Conservation (phyloP, 768 basidiomycete genomes). For the Guyanaporus albipodus region DNA sequence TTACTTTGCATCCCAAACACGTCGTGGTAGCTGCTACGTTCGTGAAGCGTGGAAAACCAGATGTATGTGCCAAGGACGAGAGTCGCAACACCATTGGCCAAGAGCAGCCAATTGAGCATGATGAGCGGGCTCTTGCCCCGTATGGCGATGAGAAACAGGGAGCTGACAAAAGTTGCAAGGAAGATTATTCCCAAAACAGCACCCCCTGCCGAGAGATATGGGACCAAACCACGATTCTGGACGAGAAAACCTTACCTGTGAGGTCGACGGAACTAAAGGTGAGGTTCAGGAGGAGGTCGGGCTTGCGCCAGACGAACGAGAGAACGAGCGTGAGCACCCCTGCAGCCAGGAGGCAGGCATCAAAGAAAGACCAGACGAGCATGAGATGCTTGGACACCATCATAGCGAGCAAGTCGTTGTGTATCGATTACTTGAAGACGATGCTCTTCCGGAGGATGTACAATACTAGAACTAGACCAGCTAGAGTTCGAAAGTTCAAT, state of each 20-base stretch:
- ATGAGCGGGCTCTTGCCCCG: constrained; percentile 67
- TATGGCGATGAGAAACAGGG: constrained; percentile 67
- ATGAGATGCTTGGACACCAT: constrained; percentile 76
- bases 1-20: constrained; percentile 49
- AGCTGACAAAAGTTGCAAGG: constrained; percentile 63
- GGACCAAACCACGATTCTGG: not conserved
- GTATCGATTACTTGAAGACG: constrained; percentile 12
- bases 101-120: constrained; percentile 70
- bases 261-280: constrained; percentile 57
- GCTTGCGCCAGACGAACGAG: constrained; percentile 66
- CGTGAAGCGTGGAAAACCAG: constrained; percentile 79
- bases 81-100: constrained; percentile 58
- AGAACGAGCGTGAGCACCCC: constrained; percentile 62
- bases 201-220: constrained; percentile 48
- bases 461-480: constrained; percentile 42
- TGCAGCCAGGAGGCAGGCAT: constrained; percentile 64
- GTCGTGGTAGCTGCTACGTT: constrained; percentile 61
- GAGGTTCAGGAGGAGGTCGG: constrained; percentile 71
- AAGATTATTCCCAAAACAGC: constrained; percentile 63
- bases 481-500: constrained; percentile 37
- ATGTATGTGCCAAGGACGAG: constrained; percentile 65
- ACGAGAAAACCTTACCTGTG: constrained; percentile 43
- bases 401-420: constrained; percentile 9
- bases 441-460: constrained; percentile 53
- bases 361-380: constrained; percentile 69